Conservation (phyloP, 768 basidiomycete genomes). For the Boletus tomentosulus region DNA sequence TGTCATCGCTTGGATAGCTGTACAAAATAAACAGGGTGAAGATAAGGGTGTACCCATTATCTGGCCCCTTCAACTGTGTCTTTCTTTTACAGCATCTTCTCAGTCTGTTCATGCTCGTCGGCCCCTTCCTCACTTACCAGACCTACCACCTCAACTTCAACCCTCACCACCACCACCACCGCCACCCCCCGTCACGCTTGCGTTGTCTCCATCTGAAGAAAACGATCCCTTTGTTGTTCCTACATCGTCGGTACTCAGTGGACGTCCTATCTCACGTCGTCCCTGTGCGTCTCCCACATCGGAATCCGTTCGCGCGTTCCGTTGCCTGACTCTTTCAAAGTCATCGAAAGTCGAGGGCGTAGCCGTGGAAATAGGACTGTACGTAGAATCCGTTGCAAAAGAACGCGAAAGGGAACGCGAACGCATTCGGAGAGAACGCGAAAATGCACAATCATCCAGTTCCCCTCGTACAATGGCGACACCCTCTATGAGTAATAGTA, state of each 20-base stretch:
- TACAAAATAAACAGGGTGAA: constrained; percentile 76
- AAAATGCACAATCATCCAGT: constrained; percentile 36
- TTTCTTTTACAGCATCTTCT: constrained; percentile 38
- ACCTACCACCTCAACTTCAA: constrained; percentile 60
- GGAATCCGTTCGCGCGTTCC: constrained; percentile 41
- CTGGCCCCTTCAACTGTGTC: constrained; percentile 64
- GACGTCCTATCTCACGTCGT: constrained; percentile 32
- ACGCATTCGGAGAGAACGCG: constrained; percentile 62
- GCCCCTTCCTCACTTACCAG: constrained; percentile 54
- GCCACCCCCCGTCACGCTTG: constrained; percentile 29
- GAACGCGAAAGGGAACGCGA: constrained; percentile 79
- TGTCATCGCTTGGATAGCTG: constrained; percentile 68
- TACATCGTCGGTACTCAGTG: constrained; percentile 9
- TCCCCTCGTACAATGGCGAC: constrained; percentile 25
- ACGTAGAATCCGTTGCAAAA: constrained; percentile 70
- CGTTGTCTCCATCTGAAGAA: constrained; percentile 18
- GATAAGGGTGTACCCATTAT: constrained; percentile 74
- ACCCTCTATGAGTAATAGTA: constrained; percentile 16
- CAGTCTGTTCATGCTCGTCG: constrained; percentile 35
- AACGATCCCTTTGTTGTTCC: neutral
- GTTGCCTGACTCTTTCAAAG: constrained; percentile 49
- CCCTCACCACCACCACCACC: constrained; percentile 43
- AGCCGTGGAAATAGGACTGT: constrained; percentile 59
- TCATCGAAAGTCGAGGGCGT: constrained; percentile 48
- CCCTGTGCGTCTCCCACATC: constrained; percentile 33